Evolutionary conservation across 108 stramenopile species (phyloP).

Genomic region (Nitzschia palea): DNA sequence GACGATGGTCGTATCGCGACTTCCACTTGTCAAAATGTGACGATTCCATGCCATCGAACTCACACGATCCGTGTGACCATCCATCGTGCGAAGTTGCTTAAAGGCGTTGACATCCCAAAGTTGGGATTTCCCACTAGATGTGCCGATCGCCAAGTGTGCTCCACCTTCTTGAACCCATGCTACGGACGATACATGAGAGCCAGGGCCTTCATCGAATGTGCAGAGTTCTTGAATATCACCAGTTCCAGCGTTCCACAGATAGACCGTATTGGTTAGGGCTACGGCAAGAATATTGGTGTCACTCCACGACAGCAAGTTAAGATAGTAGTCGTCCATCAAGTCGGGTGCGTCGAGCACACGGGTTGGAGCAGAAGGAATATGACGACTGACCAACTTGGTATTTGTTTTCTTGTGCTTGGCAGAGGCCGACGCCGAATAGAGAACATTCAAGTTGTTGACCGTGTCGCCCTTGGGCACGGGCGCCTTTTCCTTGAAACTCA

Average conservation of each 20-base stretch:
- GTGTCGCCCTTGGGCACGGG: constrained; percentile 95
- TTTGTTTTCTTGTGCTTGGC: constrained; percentile 60
- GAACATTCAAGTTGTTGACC: constrained; percentile 91
- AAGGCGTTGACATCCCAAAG: constrained; percentile 85
- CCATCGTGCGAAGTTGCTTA: constrained; percentile 93
- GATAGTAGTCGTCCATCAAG: constrained; percentile 96
- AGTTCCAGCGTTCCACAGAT: constrained; percentile 97
- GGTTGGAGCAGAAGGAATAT: constrained; percentile 94
- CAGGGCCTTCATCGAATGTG: constrained; percentile 52
- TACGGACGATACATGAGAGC: constrained; percentile 90
- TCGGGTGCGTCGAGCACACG: constrained; percentile 98
- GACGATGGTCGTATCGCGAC: constrained; percentile 91
- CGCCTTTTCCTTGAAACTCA: constrained; percentile 95
- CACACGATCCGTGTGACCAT: constrained; percentile 95
- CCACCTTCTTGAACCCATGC: constrained; percentile 92
- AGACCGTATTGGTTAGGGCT: constrained; percentile 95
- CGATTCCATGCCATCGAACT: constrained; percentile 96
- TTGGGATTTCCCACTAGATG: constrained; percentile 83
- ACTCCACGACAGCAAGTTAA: constrained; percentile 95
- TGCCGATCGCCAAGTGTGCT: constrained; percentile 90
- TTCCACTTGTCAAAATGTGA: constrained; percentile 89
- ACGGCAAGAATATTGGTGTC: constrained; percentile 94
- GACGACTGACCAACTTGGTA: constrained; percentile 77
- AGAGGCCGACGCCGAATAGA: constrained; percentile 88
- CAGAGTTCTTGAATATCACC: constrained; percentile 95